A percentile compares a stretch with the other conserved stretches of the same genome.
phyloP scores from a whole-genome alignment of 768 basidiomycete genomes.

The Scleroderma bovista region DNA sequence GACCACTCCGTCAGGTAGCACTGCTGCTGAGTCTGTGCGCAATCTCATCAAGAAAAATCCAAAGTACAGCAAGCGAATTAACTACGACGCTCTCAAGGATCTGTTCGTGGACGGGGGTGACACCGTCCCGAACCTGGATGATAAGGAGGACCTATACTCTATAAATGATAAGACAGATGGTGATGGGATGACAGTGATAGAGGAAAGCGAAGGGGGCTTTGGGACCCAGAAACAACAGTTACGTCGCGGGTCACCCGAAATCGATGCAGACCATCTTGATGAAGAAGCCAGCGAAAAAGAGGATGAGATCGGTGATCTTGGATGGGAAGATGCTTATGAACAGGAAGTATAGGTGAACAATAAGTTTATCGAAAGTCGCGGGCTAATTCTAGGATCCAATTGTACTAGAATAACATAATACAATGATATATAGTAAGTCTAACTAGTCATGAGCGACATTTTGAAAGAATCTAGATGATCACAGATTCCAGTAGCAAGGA shows the following conservation, averaged over 20 bases:
- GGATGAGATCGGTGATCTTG: conserved; percentile 32
- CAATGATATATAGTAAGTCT: conserved; percentile 15
- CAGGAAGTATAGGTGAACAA: conserved; percentile 50
- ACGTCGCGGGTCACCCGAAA: background rate
- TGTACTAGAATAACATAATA: background rate
- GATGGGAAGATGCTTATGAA: conserved; percentile 56
- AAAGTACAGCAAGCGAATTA: conserved; percentile 89
- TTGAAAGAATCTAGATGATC: conserved; percentile 17
- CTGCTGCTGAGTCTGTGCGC: conserved; percentile 30
- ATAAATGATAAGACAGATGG: conserved; percentile 47
- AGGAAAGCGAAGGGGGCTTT: conserved; percentile 34
- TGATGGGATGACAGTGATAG: conserved; percentile 32
- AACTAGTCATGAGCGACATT: conserved; percentile 18
- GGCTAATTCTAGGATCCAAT: background rate
- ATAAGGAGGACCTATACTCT: conserved; percentile 47
- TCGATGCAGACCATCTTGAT: conserved; percentile 1
- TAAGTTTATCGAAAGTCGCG: background rate
- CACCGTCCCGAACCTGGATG: conserved; percentile 28
- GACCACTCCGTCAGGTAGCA: conserved; percentile 43
- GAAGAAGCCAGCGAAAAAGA: conserved; percentile 15
- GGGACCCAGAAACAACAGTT: conserved; percentile 30
- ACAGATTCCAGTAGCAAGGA: conserved; percentile 3
- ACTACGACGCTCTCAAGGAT: conserved; percentile 83
- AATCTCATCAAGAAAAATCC: conserved; percentile 76
- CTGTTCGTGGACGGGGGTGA: conserved; percentile 52